Conservation (phyloP, 1,284 basidiomycete genomes). For the Peniophora sp. region DNA sequence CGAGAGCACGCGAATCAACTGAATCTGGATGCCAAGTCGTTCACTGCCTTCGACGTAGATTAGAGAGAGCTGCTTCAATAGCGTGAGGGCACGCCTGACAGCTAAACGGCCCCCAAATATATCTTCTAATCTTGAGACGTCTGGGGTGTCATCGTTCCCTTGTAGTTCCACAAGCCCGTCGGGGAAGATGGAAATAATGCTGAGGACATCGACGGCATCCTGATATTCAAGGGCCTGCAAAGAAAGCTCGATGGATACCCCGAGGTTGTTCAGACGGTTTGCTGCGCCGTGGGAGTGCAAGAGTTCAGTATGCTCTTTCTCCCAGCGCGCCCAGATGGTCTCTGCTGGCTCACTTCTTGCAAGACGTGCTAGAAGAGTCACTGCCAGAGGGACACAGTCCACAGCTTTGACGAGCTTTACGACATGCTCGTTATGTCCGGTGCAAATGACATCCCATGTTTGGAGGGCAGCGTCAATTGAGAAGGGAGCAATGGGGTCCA, state of each 20-base stretch:
- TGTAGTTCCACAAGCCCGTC: no score
- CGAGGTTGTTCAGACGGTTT: not conserved
- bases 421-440: not conserved
- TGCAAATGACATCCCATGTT: not conserved
- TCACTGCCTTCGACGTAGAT: not conserved
- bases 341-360: not conserved
- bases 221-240: no score
- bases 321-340: not conserved
- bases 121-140: not conserved
- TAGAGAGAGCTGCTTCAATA: not conserved
- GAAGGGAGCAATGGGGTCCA: not conserved
- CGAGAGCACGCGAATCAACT: not conserved
- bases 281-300: not conserved
- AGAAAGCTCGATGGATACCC: no score
- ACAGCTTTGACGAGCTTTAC: not conserved
- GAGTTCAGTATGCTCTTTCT: not conserved
- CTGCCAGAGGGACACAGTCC: conserved; percentile 2
- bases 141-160: not conserved
- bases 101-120: not conserved
- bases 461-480: not conserved
- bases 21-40: not conserved
- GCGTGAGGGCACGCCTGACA: not conserved
- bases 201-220: no score
- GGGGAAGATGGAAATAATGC: no score
- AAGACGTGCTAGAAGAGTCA: not conserved